Evolutionary conservation across 1,139 yeast genomes (phyloP), one percentile per base, ranked within the genome.

Genomic region (Suhomyces coccinellae): DNA sequence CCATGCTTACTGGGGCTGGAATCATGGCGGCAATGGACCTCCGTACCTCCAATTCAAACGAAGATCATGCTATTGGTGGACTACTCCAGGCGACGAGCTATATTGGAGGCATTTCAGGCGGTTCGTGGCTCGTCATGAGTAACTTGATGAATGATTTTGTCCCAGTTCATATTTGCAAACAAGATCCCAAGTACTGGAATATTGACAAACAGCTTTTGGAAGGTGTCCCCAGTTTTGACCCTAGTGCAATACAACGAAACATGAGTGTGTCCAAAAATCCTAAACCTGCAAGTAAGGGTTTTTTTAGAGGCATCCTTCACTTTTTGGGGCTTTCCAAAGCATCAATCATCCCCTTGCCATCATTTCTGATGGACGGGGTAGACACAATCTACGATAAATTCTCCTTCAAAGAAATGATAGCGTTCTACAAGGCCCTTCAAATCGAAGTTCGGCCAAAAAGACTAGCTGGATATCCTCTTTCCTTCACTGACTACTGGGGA

Each of bases 401-500:
- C 17, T 41, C 44, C n/a, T 36, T 70, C 47, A 67, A 62, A 39
- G 65, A 66, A 15, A 61, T 73, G 5, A 58, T 80, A 26, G 57
- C 67, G 6, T 80, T 73, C 52, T 82, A 82, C 57, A 65, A 69
- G 40, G 67, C 66, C n/a, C 59, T 83, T n/a, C 80, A 80, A 50
- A 65, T 73, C 32, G 80, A 79, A 49, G 77, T 75, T 1, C 66
- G 79, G 38, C 63, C 76, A 10, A 82, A 83, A 52, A 77, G 73
- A 49, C 45, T 60, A 9, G 69, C 73, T 0, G 88, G 88, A 1
- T 81, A 73, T 51, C 73, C 74, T 15, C 65, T 83, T 1, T 79
- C 87, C 0, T 68, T 84, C 32, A 80, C 87, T 1, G 90, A 85
- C 57, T 77, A 83, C 47, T 82, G 85, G 83, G 88, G 87, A 0